These are phyloP conservation scores for Geotrichum fermentans DNA, from an alignment of 1,139 yeast species.

Conservation along the genomic window DNA sequence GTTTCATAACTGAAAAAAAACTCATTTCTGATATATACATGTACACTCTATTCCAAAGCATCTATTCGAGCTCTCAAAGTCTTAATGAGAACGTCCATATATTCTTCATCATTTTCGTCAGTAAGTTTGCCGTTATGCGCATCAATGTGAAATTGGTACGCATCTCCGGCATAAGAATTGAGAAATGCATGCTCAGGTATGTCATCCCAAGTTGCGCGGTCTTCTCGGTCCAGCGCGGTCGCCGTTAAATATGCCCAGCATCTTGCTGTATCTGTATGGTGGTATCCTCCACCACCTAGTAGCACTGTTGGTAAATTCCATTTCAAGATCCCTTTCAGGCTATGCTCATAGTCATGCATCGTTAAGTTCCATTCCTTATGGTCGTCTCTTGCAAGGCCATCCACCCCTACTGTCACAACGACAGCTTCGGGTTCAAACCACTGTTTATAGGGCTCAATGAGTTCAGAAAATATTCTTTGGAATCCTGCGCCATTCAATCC, in stretches of 20 bases:
- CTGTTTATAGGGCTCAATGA: conserved; percentile 45
- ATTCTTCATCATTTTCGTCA: conserved; percentile 40
- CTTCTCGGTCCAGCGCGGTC: conserved; percentile 30
- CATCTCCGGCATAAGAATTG: conserved; percentile 46
- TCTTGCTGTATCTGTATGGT: conserved; percentile 57
- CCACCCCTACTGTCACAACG: conserved; percentile 67
- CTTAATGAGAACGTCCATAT: conserved; percentile 15
- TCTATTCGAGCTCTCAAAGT: background rate
- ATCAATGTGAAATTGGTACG: conserved; percentile 51
- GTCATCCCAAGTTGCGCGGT: conserved; percentile 35
- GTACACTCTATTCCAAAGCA: background rate
- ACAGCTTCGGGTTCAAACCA: conserved; percentile 48
- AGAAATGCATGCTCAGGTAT: conserved; percentile 52
- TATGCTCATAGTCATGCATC: conserved; percentile 45
- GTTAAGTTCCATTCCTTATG: conserved; percentile 67
- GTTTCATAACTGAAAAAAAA: background rate
- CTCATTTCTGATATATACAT: background rate
- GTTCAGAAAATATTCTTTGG: conserved; percentile 38
- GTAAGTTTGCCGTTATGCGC: conserved; percentile 36
- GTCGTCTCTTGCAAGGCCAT: conserved; percentile 59
- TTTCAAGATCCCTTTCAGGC: conserved; percentile 39
- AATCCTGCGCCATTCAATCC: conserved; percentile 53
- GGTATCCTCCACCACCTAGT: conserved; percentile 79
- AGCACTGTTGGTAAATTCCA: conserved; percentile 42
- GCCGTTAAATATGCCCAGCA: conserved; percentile 60